Conservation (phyloP, 495 filamentous ascomycete genomes). For the Gamarada debralockiae region DNA sequence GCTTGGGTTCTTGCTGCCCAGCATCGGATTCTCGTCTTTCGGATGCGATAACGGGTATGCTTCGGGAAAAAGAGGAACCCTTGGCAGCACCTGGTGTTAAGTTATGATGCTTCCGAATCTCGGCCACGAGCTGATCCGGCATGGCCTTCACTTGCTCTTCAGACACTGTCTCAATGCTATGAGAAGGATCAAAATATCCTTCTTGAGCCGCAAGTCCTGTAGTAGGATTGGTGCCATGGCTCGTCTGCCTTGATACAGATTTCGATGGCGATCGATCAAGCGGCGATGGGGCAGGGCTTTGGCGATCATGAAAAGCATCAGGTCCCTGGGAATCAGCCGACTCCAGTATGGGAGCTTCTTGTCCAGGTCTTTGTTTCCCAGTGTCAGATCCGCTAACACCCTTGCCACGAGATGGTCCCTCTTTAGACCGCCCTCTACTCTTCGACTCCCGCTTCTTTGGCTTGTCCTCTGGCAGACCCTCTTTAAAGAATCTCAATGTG, state of each 20-base stretch:
- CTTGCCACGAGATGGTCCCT: conserved; percentile 20
- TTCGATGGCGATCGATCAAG: not conserved
- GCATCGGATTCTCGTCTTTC: conserved; percentile 20
- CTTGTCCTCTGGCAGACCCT: conserved; percentile 64
- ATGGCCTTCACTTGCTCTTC: conserved; percentile 27
- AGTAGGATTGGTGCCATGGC: not conserved
- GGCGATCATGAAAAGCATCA: not conserved
- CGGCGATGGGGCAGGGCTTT: not conserved
- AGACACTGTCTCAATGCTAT: conserved; percentile 15
- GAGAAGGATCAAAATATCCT: conserved; percentile 17
- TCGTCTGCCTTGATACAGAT: not conserved
- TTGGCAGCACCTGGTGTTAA: conserved; percentile 50
- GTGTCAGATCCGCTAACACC: not conserved
- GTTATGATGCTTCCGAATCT: conserved; percentile 56
- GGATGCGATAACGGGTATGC: conserved; percentile 43
- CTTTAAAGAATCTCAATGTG: conserved; percentile 86
- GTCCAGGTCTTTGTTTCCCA: not conserved
- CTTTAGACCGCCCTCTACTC: conserved; percentile 30
- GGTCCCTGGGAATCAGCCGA: not conserved
- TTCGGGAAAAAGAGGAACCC: conserved; percentile 50
- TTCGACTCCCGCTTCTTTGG: conserved; percentile 28
- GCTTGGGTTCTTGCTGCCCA: not conserved
- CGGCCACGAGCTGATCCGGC: conserved; percentile 52
- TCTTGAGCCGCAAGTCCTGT: conserved; percentile 7
- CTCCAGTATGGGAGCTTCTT: not conserved